phyloP scores from a whole-genome alignment of 306 rosid species.

The Sesbania bispinosa region DNA sequence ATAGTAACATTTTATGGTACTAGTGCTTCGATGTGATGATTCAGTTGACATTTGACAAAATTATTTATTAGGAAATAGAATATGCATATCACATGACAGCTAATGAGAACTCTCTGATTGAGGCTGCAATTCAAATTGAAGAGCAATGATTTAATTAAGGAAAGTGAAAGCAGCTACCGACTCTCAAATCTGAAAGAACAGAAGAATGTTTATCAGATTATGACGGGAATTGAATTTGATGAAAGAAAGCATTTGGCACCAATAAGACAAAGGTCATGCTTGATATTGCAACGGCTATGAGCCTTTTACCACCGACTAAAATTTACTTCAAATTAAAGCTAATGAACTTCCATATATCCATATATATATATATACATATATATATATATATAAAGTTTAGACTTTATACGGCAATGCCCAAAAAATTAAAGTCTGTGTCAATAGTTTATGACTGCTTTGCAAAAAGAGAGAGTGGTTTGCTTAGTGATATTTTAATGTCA shows the following conservation, averaged over 20 bases:
- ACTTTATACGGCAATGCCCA: background rate
- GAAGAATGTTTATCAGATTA: background rate
- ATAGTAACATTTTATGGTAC: background rate
- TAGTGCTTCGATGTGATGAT: slow-evolving; percentile 1
- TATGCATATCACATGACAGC: slow-evolving; percentile 21
- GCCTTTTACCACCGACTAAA: no score
- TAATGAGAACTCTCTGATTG: slow-evolving; percentile 16
- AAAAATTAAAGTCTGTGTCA: background rate
- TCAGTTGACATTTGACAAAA: slow-evolving; percentile 13
- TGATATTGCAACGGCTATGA: background rate
- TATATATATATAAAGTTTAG: background rate
- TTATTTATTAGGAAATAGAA: slow-evolving; percentile 11
- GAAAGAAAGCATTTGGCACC: no score
- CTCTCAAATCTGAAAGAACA: background rate
- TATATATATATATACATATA: no score
- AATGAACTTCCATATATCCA: no score
- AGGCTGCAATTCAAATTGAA: slow-evolving; percentile 16
- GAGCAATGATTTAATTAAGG: slow-evolving; percentile 2
- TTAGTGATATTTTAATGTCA: background rate
- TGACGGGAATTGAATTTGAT: no score
- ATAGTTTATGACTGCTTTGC: background rate
- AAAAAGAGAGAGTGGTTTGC: background rate
- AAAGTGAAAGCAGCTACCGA: slow-evolving; percentile 7
- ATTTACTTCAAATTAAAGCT: background rate
- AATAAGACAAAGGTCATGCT: background rate